Evolutionary conservation across 1,284 basidiomycete genomes (phyloP).

Genomic region (Tremellales sp.): DNA sequence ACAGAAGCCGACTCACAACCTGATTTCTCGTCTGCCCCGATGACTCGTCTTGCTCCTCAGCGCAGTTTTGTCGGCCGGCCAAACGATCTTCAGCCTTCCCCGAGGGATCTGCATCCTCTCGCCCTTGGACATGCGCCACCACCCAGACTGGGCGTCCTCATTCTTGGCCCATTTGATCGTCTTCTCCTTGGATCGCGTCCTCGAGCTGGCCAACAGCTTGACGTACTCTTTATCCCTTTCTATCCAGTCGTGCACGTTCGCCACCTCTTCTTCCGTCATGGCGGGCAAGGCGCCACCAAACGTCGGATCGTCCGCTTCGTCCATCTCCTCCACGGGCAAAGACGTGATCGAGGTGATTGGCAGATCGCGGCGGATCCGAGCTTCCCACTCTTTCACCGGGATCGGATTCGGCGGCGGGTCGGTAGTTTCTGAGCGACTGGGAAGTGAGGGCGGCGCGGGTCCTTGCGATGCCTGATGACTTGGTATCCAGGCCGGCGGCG

Average conservation of each 20-base stretch:
- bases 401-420: constrained; percentile 39
- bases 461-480: constrained; percentile 6
- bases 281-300: constrained; percentile 56
- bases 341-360: constrained; percentile 62
- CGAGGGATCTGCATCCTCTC: constrained; percentile 23
- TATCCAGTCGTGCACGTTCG: constrained; percentile 56
- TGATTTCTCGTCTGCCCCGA: constrained; percentile 56
- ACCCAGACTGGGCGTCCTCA: constrained; percentile 51
- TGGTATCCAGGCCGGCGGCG: constrained; percentile 40
- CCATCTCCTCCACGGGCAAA: constrained; percentile 56
- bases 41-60: constrained; percentile 51
- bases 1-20: constrained; percentile 56
- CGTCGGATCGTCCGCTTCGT: constrained; percentile 49
- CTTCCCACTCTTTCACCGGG: constrained; percentile 45
- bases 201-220: constrained; percentile 36
- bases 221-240: constrained; percentile 54
- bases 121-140: constrained; percentile 41
- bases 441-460: constrained; percentile 11
- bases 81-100: constrained; percentile 64
- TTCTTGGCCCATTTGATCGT: constrained; percentile 46
- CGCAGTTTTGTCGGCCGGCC: constrained; percentile 53
- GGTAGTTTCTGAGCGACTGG: constrained; percentile 24
- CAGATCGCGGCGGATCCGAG: constrained; percentile 55
- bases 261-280: constrained; percentile 54
- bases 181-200: constrained; percentile 33